These are phyloP conservation scores for Rauvolfia tetraphylla DNA, from an alignment of 257 asterid species.

Conservation along the genomic window DNA sequence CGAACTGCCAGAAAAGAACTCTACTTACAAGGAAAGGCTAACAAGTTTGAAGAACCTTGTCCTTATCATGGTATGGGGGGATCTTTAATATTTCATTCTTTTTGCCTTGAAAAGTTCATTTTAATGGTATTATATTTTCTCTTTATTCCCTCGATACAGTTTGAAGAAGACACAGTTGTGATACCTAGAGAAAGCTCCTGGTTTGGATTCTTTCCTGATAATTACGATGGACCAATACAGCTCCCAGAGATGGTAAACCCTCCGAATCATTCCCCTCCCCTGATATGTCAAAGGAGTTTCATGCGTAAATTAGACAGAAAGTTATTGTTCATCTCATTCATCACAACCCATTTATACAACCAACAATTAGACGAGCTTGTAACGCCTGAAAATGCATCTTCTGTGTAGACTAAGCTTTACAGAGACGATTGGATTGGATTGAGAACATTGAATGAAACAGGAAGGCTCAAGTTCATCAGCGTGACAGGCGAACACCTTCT, in stretches of 20 bases:
- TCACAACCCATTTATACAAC: too few species aligned
- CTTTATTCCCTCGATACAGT: conserved; percentile 14
- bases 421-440: conserved; percentile 81
- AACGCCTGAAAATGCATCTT: neutral
- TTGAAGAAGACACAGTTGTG: conserved; percentile 25
- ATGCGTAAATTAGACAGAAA: too few species aligned
- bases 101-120: neutral
- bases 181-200: conserved; percentile 34
- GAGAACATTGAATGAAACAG: conserved; percentile 54
- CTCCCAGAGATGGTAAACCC: conserved; percentile 25
- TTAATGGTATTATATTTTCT: neutral
- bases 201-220: conserved; percentile 36
- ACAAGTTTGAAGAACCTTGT: conserved; percentile 68
- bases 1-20: conserved; percentile 60
- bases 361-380: too few species aligned
- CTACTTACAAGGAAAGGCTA: conserved; percentile 68
- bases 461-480: conserved; percentile 48
- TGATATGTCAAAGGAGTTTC: too few species aligned
- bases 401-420: conserved; percentile 31
- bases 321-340: too few species aligned
- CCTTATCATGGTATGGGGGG: conserved; percentile 58
- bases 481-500: conserved; percentile 71
- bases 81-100: too few species aligned
- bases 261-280: neutral
- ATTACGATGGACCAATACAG: conserved; percentile 14